Evolutionary conservation across 306 rosid genomes (phyloP).

Genomic region (Ziziphus jujuba): DNA sequence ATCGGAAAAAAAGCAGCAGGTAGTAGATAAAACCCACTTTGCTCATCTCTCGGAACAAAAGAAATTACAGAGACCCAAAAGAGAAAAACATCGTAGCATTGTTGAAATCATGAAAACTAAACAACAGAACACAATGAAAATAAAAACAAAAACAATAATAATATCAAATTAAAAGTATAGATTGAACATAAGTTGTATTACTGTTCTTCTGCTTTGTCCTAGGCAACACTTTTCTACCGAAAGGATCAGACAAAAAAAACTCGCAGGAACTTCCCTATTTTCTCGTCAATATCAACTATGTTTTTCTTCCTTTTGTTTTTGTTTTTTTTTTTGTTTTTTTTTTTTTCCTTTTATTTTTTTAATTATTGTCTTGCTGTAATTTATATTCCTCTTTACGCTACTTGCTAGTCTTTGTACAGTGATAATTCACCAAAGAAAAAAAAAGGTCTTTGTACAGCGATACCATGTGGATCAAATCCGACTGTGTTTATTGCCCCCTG

Average conservation of each 20-base stretch:
- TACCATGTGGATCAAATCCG: neutral
- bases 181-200: slow-evolving; percentile 14
- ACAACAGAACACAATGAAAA: neutral
- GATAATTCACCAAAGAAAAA: too few relatives aligned
- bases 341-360: neutral
- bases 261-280: neutral
- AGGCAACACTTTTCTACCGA: slow-evolving; percentile 6
- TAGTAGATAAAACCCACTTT: neutral
- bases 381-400: neutral
- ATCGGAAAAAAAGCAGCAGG: neutral
- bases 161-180: neutral
- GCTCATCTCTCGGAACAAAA: neutral
- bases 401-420: neutral
- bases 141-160: neutral
- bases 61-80: slow-evolving; percentile 18
- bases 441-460: neutral
- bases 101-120: neutral
- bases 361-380: neutral
- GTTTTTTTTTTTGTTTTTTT: neutral
- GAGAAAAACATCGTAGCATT: slow-evolving; percentile 3
- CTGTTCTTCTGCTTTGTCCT: slow-evolving; percentile 2
- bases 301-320: neutral
- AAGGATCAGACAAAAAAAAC: slow-evolving; percentile 4
- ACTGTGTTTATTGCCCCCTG: too few relatives aligned
- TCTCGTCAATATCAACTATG: slow-evolving; percentile 8